Evolutionary conservation across 1,139 yeast species (phyloP).

Genomic region (Yamadazyma siamensis): DNA sequence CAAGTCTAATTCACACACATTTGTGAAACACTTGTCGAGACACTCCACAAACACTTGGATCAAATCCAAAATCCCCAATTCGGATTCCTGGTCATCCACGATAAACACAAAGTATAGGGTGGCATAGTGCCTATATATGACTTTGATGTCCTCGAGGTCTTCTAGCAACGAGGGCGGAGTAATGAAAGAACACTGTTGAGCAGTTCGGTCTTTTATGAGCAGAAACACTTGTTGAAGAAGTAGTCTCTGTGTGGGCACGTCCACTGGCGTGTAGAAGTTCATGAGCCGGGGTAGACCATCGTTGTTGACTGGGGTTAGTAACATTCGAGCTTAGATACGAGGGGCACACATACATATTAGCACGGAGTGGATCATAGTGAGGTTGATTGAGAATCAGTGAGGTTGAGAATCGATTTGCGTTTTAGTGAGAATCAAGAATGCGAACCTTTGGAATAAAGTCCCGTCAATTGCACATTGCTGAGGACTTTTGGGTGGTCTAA

Average conservation of each 20-base stretch:
- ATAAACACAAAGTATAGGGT: slow-evolving; percentile 91
- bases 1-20: slow-evolving; percentile 91
- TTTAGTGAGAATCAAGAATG: not conserved
- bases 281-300: slow-evolving; percentile 89
- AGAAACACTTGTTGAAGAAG: slow-evolving; percentile 74
- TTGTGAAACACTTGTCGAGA: slow-evolving; percentile 84
- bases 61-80: slow-evolving; percentile 86
- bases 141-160: slow-evolving; percentile 75
- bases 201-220: slow-evolving; percentile 61
- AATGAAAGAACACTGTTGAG: slow-evolving; percentile 76
- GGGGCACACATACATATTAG: slow-evolving; percentile 74
- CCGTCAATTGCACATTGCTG: too few relatives aligned
- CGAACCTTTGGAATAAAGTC: too few relatives aligned
- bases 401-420: not conserved
- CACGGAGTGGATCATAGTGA: slow-evolving; percentile 80
- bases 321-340: not conserved
- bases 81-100: slow-evolving; percentile 94
- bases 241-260: slow-evolving; percentile 68
- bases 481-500: too few relatives aligned
- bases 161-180: slow-evolving; percentile 77
- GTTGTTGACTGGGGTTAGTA: slow-evolving; percentile 62
- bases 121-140: slow-evolving; percentile 91
- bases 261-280: slow-evolving; percentile 91
- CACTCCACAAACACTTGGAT: slow-evolving; percentile 97
- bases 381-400: slow-evolving; percentile 1